Percentiles rank a stretch among this genome's conserved stretches.
phyloP scores from a whole-genome alignment of 1,284 basidiomycete genomes.

The Pseudozyma tsukubaensis region DNA sequence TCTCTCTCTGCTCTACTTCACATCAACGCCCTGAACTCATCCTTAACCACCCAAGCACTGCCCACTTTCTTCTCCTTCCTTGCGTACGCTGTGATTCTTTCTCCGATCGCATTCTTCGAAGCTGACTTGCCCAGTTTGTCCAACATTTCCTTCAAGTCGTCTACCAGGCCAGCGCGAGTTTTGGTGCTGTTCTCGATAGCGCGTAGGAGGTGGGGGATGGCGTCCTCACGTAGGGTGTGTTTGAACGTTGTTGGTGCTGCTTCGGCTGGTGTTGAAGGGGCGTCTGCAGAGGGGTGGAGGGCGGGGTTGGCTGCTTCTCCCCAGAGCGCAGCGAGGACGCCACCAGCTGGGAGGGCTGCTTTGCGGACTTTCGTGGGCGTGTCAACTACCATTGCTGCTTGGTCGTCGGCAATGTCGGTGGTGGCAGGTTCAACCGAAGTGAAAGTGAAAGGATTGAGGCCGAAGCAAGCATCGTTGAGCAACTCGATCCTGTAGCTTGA shows the following conservation, averaged over 20 bases:
- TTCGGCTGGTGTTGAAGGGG: background rate
- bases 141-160: constrained; percentile 58
- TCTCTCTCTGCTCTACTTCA: background rate
- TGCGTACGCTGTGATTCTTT: constrained; percentile 49
- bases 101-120: constrained; percentile 57
- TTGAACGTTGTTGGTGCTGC: constrained; percentile 18
- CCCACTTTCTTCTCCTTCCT: constrained; percentile 52
- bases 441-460: constrained; percentile 64
- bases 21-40: constrained; percentile 34
- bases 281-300: background rate
- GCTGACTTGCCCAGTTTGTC: constrained; percentile 44
- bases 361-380: constrained; percentile 23
- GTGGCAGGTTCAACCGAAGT: constrained; percentile 22
- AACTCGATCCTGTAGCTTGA: constrained; percentile 61
- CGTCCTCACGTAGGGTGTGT: constrained; percentile 39
- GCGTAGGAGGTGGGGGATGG: constrained; percentile 45
- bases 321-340: constrained; percentile 43
- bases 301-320: constrained; percentile 14
- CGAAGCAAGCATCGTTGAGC: constrained; percentile 58
- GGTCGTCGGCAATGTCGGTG: constrained; percentile 6
- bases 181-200: constrained; percentile 57
- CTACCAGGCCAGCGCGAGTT: constrained; percentile 54
- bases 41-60: constrained; percentile 53
- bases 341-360: constrained; percentile 25
- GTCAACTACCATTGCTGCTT: background rate